Evolutionary conservation across 257 asterid species (phyloP).

Genomic region (Prunella vulgaris): DNA sequence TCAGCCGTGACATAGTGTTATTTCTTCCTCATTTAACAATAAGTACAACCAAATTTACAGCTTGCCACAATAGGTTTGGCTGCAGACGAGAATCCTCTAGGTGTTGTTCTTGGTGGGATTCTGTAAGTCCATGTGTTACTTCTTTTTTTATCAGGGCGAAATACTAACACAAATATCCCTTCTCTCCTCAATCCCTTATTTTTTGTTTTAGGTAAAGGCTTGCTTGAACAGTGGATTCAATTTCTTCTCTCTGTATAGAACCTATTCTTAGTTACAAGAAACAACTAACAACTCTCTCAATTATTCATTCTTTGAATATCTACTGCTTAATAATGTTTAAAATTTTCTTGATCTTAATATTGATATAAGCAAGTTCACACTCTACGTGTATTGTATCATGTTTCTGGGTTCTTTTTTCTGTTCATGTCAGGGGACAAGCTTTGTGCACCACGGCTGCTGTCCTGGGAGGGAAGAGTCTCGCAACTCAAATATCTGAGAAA

Average conservation of each 20-base stretch:
- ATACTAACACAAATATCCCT: not conserved
- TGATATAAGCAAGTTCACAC: not conserved
- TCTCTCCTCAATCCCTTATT: not conserved
- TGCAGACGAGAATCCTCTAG: constrained; percentile 92
- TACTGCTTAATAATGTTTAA: not conserved
- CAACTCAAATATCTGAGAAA: constrained; percentile 76
- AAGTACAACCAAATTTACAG: constrained; percentile 30
- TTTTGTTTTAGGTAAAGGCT: not conserved
- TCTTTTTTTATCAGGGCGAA: not conserved
- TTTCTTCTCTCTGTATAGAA: not conserved
- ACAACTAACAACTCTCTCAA: not conserved
- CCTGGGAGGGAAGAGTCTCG: constrained; percentile 74
- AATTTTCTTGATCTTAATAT: not conserved
- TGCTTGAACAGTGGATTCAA: not conserved
- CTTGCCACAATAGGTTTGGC: constrained; percentile 95
- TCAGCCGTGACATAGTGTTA: not conserved
- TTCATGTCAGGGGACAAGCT: constrained; percentile 69
- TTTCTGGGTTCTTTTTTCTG: not conserved
- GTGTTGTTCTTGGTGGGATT: constrained; percentile 94
- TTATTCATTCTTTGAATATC: not conserved
- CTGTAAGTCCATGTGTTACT: constrained; percentile 43
- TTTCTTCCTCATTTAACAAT: constrained; percentile 13
- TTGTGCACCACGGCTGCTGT: constrained; percentile 83
- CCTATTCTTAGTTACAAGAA: not conserved
- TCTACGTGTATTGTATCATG: not conserved